A percentile compares a stretch with the other conserved stretches of the same genome.
Conservation (phyloP, 2,329 filamentous ascomycete genomes). For the Stemphylium lycopersici region DNA sequence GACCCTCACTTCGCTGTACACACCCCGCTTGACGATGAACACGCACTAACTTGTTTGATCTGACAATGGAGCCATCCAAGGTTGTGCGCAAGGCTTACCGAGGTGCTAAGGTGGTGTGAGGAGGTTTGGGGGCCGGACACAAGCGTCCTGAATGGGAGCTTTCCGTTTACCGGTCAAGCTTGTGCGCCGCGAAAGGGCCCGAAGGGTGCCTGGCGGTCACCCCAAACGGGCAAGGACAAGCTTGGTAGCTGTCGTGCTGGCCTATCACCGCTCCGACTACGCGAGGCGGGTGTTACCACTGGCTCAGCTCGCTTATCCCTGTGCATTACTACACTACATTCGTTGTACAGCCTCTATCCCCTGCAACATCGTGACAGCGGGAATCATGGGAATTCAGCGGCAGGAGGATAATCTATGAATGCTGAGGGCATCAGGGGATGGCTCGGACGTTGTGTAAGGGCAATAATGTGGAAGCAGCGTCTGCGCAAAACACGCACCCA, state of each 20-base stretch:
- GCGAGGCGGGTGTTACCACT: conserved; percentile 1
- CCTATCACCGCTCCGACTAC: conserved; percentile 6
- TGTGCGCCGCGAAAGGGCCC: conserved; percentile 1
- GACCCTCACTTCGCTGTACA: conserved; percentile 3
- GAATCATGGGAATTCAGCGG: not conserved
- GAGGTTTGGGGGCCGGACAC: not conserved
- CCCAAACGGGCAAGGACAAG: conserved; percentile 1
- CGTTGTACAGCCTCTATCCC: not conserved
- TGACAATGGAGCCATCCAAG: not conserved
- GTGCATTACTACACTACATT: not conserved
- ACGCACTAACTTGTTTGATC: not conserved
- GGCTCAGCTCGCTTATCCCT: conserved; percentile 15
- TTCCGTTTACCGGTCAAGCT: conserved; percentile 6
- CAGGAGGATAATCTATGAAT: not conserved
- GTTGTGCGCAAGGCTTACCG: not conserved
- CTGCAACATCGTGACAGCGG: not conserved
- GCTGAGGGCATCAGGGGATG: not conserved
- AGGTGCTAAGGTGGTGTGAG: not conserved
- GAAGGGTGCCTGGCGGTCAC: conserved; percentile 7
- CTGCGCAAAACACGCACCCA: not conserved
- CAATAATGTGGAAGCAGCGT: not conserved
- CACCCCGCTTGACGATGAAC: not conserved
- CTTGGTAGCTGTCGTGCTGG: not conserved
- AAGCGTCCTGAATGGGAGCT: not conserved
- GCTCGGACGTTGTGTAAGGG: not conserved